Percentiles rank a stretch among this genome's conserved stretches.
These are phyloP conservation scores for Coemansia sp. DNA, from an alignment of 192 early-diverging fungal species.

Conservation along the genomic window DNA sequence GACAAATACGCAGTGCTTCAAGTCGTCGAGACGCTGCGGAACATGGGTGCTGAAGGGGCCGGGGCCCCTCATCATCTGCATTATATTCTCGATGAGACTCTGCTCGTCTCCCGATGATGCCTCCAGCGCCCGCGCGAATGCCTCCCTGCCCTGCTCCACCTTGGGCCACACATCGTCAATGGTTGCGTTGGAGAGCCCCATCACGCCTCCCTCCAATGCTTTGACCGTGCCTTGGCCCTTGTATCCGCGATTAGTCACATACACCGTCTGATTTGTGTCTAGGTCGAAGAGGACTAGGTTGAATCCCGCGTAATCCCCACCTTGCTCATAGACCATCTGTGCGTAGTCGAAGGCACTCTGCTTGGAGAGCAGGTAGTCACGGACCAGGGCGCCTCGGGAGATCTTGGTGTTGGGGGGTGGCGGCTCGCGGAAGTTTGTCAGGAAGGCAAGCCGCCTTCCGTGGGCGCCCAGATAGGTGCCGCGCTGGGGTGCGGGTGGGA, in stretches of 20 bases:
- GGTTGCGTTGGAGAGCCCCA: slow-evolving; percentile 40
- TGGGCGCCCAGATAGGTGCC: slow-evolving; percentile 42
- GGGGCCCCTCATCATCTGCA: slow-evolving; percentile 20
- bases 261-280: background rate
- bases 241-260: slow-evolving; percentile 34
- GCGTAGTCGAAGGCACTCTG: slow-evolving; percentile 25
- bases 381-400: slow-evolving; percentile 46
- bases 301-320: slow-evolving; percentile 43
- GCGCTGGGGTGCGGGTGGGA: slow-evolving; percentile 20
- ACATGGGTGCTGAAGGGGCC: background rate
- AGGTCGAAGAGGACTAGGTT: slow-evolving; percentile 46
- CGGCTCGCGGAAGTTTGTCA: slow-evolving; percentile 41
- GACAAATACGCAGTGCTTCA: slow-evolving; percentile 41
- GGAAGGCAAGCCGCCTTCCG: slow-evolving; percentile 19
- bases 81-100: slow-evolving; percentile 5
- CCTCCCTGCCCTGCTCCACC: slow-evolving; percentile 15
- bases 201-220: background rate
- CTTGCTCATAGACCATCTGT: slow-evolving; percentile 13
- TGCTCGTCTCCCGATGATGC: background rate
- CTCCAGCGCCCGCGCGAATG: background rate
- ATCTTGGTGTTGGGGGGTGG: slow-evolving; percentile 10
- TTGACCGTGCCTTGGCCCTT: background rate
- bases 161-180: slow-evolving; percentile 37
- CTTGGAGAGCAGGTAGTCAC: slow-evolving; percentile 27
- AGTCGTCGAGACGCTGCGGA: slow-evolving; percentile 21